Base-by-base conservation (phyloP, 1,284 basidiomycete genomes). In the Singerocomus inundabilis region DNA sequence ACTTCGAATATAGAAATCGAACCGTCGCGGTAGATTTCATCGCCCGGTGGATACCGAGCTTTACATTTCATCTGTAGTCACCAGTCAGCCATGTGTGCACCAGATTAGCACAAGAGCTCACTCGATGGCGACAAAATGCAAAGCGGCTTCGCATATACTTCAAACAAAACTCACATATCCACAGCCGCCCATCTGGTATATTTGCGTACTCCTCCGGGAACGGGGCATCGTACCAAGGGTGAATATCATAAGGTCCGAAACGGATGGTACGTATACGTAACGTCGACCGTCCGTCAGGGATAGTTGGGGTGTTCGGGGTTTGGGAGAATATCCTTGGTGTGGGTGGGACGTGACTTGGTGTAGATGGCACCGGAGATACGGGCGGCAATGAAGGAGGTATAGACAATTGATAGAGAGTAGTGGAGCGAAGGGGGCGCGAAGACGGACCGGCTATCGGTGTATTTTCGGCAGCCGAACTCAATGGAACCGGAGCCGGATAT, bases 131-230 rank as follows among this genome's bases (percentile, higher is more conserved):
- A 46, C 79, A 80, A 46, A 90, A 88, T 47, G 90, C 89, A 69
- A 98, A 98, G 21, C 82, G 81, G 63, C 91, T 95, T 77, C 95
- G 96, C 90, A 98, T 98, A 66, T 98, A 99, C 75, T 97, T 99
- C 59, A 99, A 70, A 68, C 97, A 99, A 70, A 92, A 97, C 68
- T 98, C 95, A 72, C 97, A 99, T 65, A 98, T 86, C 93, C 94
- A 98, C 38, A 99, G 71, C 43, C 88, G 78, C 11, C 96, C 96
- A 60, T 98, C 93, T 6, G 94, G 92, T 45, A 98, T 89, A 56
- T 86, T 84, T 28, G 92, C 85, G 70, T 98, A 99, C 69, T 99
- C 97, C 69, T 99, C 96, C 0, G 97, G 97, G 67, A 98, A 99
- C 2, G 97, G 97, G 10, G 97, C 96, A 64, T 98, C 93, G 69